phyloP scores from a whole-genome alignment of 192 early-diverging fungal species.

The Radiomyces spectabilis region DNA sequence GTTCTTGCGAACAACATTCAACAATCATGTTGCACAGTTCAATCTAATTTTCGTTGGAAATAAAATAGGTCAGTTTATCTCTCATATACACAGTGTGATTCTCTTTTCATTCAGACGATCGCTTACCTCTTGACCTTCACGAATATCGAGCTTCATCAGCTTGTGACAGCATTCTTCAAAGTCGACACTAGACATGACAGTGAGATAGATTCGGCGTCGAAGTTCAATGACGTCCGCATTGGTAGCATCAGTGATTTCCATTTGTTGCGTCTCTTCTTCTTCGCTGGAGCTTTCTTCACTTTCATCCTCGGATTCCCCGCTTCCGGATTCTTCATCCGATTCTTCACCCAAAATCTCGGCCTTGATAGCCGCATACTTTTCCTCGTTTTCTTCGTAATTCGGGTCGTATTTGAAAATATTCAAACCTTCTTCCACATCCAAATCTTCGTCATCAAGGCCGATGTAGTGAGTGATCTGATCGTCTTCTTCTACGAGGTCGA shows the following conservation, averaged over 20 bases:
- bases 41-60: constrained; percentile 34
- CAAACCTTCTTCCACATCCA: constrained; percentile 71
- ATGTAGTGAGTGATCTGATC: constrained; percentile 91
- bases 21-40: constrained; percentile 96
- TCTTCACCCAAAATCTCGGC: constrained; percentile 81
- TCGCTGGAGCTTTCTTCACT: constrained; percentile 40
- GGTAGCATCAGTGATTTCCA: constrained; percentile 82
- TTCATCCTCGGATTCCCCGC: constrained; percentile 38
- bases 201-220: constrained; percentile 89
- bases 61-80: not conserved
- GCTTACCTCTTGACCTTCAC: constrained; percentile 69
- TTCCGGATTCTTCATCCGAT: constrained; percentile 44
- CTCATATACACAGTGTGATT: not conserved
- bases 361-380: constrained; percentile 73
- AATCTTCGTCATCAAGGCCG: constrained; percentile 73
- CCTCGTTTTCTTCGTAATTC: constrained; percentile 75
- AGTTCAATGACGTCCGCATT: constrained; percentile 84
- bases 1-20: constrained; percentile 93
- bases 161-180: constrained; percentile 97
- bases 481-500: constrained; percentile 92
- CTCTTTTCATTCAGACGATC: not conserved
- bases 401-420: constrained; percentile 84
- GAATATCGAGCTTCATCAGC: constrained; percentile 79
- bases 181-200: constrained; percentile 91
- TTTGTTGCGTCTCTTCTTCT: constrained; percentile 33